Evolutionary conservation across 2,329 filamentous ascomycete species (phyloP), one percentile per base, ranked within the genome.

Genomic region (Cordyceps cateniannulata): DNA sequence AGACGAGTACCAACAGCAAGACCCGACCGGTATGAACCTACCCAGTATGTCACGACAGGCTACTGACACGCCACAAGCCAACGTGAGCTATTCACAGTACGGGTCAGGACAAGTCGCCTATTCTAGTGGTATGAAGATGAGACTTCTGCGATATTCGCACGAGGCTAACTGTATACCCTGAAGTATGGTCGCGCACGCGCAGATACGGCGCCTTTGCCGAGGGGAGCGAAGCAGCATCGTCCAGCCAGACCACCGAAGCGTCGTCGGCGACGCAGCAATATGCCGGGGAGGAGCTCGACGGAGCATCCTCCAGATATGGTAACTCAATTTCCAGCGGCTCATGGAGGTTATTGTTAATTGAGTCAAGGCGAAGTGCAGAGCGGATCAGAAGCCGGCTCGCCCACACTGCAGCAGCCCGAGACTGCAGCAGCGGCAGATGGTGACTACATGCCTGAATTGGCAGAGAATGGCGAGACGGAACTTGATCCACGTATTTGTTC

Each of bases 401-500:
- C 40, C n/a, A 62, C 27, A 38, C 25, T 40, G 20, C 48, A 60
- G 25, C 48, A 60, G 47, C 48, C 40, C 3, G 42, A 61, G 44
- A 29, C 50, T 12, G n/a, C 44, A 8, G 40, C 7, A 16, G 16
- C 50, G 12, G 40, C 51, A 51, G 55, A 56, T 12, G 60, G 42
- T 3, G 48, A 63, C 20, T 29, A 60, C 32, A 56, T 61, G 9
- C 24, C 60, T 14, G 47, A 35, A 22, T 45, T 51, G 7, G 50
- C 42, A 8, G 63, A 62, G 5, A 50, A 48, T 9, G 60, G 61
- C 12, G 6, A 14, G 25, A 69, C 72, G 27, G 65, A 67, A 2
- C 62, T 77, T 12, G 75, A 77, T 63, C 71, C 72, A 32, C 72
- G 77, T 78, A 66, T 64, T 75, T 64, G 1, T 7, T 20, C 20